Evolutionary conservation across 179 eudicot genomes (phyloP), one percentile per base, ranked within the genome.

Genomic region (Gypsophila paniculata): DNA sequence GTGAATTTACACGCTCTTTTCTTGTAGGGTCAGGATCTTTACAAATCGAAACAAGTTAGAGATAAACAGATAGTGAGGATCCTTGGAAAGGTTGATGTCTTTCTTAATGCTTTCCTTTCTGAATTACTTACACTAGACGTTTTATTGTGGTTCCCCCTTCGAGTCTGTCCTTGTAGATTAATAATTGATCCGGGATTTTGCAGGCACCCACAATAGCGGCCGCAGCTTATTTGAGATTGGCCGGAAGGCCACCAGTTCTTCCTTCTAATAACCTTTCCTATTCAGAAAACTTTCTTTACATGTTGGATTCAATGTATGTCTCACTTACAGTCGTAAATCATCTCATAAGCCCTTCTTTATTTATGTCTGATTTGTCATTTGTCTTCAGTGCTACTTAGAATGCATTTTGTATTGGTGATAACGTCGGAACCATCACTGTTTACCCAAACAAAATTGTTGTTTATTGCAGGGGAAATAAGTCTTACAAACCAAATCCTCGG

Each of bases 161-260:
- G 38, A 53, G 34, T 55, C 29, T 1, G n/a, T 69, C 13, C 36
- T 7, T 54, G 14, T 15, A 19, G 6, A 19, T 23, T 18, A 23
- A 19, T 66, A 64, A 59, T 62, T 68, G 60, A 11, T 5, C 51
- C 3, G 57, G 53, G 60, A 36, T 52, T 75, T 73, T 76, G 15
- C 87, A 95, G 99, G 99, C 87, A 22, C 96, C 99, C 72, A 90
- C 97, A 22, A 90, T 95, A 74, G 99, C 97, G 74, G 99, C 97
- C 18, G 96, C 97, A 49, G 97, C 99, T 79, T 92, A 90, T 78
- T 77, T 92, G 86, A 86, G 97, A 85, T 79, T 94, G 88, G 96
- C 96, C 12, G 99, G 97, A 76, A 87, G 99, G 77, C 93, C 96
- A 73, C 88, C 99, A 55, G 93, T 92, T 78, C 95, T 92, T 76